These are phyloP conservation scores for Diaporthe helianthi DNA, from an alignment of 2,329 filamentous ascomycete genomes.

Conservation along the genomic window DNA sequence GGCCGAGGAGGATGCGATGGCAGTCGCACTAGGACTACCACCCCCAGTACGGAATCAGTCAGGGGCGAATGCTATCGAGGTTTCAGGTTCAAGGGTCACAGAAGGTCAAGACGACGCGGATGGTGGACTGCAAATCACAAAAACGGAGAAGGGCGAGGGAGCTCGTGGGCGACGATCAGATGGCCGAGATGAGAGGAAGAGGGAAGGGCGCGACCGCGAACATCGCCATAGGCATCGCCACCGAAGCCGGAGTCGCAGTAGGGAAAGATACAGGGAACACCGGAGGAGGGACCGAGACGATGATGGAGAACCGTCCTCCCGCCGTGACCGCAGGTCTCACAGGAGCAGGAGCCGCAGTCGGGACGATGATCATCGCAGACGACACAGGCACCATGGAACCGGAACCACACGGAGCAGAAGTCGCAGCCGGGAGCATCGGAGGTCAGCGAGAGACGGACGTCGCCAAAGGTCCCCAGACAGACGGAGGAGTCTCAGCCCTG, in stretches of 20 bases:
- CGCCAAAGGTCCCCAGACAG: constrained; percentile 39
- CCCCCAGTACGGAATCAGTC: constrained; percentile 66
- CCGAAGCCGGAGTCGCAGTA: constrained; percentile 40
- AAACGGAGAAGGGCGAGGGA: constrained; percentile 35
- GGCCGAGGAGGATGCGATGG: constrained; percentile 90
- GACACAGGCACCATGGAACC: constrained; percentile 40
- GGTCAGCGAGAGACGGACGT: constrained; percentile 40
- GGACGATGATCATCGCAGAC: constrained; percentile 39
- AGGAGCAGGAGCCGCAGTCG: constrained; percentile 50
- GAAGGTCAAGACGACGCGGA: constrained; percentile 39
- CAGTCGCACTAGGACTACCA: constrained; percentile 81
- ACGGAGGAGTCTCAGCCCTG: constrained; percentile 37
- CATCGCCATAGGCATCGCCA: constrained; percentile 45
- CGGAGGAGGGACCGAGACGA: constrained; percentile 42
- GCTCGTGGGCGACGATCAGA: constrained; percentile 33
- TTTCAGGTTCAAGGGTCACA: constrained; percentile 52
- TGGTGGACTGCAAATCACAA: constrained; percentile 42
- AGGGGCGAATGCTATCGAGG: constrained; percentile 73
- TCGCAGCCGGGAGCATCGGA: constrained; percentile 41
- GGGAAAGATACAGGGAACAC: constrained; percentile 40
- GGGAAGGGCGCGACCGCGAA: constrained; percentile 42
- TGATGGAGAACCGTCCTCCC: constrained; percentile 39
- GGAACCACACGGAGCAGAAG: constrained; percentile 40
- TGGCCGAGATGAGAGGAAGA: constrained; percentile 37
- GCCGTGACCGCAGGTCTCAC: constrained; percentile 43